Evolutionary conservation across 805 yeast genomes (phyloP), one percentile per base, ranked within the genome.

Genomic region (Teunomyces tritomae): DNA sequence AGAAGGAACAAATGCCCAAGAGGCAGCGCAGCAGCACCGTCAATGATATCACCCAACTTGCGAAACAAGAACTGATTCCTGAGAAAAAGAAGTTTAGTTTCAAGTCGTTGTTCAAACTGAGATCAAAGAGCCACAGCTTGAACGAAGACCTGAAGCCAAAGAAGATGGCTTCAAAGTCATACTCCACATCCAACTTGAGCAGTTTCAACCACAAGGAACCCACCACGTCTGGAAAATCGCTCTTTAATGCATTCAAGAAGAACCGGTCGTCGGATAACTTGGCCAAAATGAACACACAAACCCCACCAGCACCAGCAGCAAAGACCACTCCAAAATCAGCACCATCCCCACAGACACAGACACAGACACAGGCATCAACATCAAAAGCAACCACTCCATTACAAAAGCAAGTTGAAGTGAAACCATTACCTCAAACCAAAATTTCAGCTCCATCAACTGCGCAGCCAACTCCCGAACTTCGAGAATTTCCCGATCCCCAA

Each of bases 71-170:
- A 13, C 14, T 33, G 10, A 34, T 17, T 9, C 45, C 51, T 2
- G 58, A 57, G 35, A 57, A 60, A 56, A 67, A 69, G 44, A 65
- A 64, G 49, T 73, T 73, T 49, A 67, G 74, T 37, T 68, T 73
- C 58, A 65, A 62, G 41, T 61, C 70, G 1, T 58, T 73, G 26
- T 72, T 73, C 58, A 70, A 66, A 49, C 62, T 63, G 50, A 70
- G 64, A 49, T 64, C 72, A 2, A 70, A 65, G 47, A 56, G 48
- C 45, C 71, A 65, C 45, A 54, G 64, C 5, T 51, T 59, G 29
- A 55, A 50, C 41, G 56, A 52, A 3, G 44, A 24, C 8, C 20
- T 39, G 8, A 35, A 44, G 14, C 39, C 53, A 1, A 39, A 42
- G 16, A 58, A 58, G 43, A 16, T 62, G 29, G 49, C 52, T 26